Evolutionary conservation across 495 filamentous ascomycete species (phyloP), one percentile per base, ranked within the genome.

Genomic region (Cercophora sp.): DNA sequence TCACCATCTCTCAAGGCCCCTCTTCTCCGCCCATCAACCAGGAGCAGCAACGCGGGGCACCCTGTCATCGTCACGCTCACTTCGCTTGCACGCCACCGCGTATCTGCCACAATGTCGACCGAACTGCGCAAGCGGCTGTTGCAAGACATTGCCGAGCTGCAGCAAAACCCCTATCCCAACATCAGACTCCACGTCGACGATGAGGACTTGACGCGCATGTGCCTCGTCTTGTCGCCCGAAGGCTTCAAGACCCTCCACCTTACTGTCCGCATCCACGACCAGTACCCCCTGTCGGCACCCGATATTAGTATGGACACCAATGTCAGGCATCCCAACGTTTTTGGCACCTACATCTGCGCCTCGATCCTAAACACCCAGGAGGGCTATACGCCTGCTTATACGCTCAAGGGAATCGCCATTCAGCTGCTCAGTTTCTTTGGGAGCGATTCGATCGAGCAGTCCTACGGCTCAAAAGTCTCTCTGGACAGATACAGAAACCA

Each of bases 351-450:
- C 57, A 80, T 81, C 55, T 79, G 74, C 58, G 73, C 72, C 11
- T 69, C 63, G 15, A 78, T 79, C 48, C 70, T 77, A 42, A 67
- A 71, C 48, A 64, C 46, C 0, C 44, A 15, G 2, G 65, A 73
- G 27, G 73, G 68, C 2, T 72, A 75, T 40, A 78, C 75, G 1
- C 71, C 70, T 3, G 77, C 77, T 20, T 79, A 78, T 44, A 78
- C 76, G 1, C 67, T 78, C 24, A 76, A 74, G 56, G 68, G 71
- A 20, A 74, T 77, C 52, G 64, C 64, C 37, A 73, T 80, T 49
- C 76, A 83, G 60, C 59, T 80, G 32, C 72, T 85, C 59, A 83
- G 77, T 69, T 79, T 85, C 72, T 76, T 85, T 69, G 70, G 75
- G 55, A 76, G 79, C 53, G 73, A 78, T 55, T 63, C 50, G 36